phyloP scores from a whole-genome alignment of 345 rosid species.

The Dipteronia sinensis region DNA sequence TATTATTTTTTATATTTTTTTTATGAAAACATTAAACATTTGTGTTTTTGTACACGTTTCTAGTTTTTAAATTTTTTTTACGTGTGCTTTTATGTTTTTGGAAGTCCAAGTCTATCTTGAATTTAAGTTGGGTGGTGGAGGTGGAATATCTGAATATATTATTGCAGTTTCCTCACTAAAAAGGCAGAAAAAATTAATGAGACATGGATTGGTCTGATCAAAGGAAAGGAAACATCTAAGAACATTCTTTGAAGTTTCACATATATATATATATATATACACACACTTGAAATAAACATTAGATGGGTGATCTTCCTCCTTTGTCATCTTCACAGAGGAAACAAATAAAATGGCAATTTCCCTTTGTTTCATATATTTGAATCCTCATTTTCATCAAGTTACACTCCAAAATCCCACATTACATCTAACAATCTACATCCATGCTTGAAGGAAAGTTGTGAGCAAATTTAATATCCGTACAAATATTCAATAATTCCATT shows the following conservation, averaged over 20 bases:
- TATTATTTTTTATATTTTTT: not conserved
- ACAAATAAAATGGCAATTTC: no score
- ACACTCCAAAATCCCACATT: not conserved
- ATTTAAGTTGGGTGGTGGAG: not conserved
- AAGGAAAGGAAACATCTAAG: not conserved
- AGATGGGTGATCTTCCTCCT: not conserved
- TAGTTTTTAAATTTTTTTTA: no score
- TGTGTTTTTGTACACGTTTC: no score
- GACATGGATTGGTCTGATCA: not conserved
- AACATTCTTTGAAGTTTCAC: constrained; percentile 21
- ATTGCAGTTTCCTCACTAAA: not conserved
- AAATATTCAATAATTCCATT: no score
- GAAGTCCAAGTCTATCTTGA: not conserved
- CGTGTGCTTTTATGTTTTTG: not conserved
- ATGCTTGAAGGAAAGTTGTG: no score
- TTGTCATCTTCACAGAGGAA: not conserved
- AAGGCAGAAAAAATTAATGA: not conserved
- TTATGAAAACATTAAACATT: not conserved
- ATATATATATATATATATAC: no score
- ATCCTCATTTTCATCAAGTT: no score
- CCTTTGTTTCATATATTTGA: no score
- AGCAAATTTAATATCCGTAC: no score
- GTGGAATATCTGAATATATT: not conserved
- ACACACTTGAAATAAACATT: not conserved
- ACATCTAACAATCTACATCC: no score